Base-by-base conservation (phyloP, 192 early-diverging fungal species). In the Coemansia sp. region DNA sequence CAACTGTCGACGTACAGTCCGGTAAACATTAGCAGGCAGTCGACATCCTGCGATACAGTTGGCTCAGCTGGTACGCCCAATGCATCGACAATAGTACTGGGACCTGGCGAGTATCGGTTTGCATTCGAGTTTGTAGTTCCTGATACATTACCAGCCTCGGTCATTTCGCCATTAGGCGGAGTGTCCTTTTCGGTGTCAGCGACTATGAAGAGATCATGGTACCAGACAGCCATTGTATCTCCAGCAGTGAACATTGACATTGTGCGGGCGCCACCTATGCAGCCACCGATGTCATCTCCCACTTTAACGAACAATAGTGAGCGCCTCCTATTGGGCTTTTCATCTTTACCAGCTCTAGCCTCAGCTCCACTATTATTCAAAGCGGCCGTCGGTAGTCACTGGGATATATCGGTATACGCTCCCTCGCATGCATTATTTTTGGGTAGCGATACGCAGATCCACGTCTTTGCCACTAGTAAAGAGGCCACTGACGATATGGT, bases 61-160 rank as follows among this genome's bases (percentile, higher is more conserved):
- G 50, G 24, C 10, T 27, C 22, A 6, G 6, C n/a, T 20, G 6
- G 3, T 49, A 49, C 45, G 7, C 45, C 45, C 22, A 59, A n/a
- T 18, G 24, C 34, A 35, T 38, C 41, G 45, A 29, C 32, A 22
- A 10, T 24, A 20, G 44, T 37, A 15, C 60, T 74, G 64, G 41
- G 11, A 29, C 72, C 59, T 0, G 78, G 78, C 24, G 73, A 75
- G 60, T 72, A 80, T 47, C 62, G 78, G 24, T 80, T 75, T 55
- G 53, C 63, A 6, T 80, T 80, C 43, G 73, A 75, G 73, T 70
- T 80, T 53, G 55, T 70, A 22, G 53, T 80, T 44, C 73, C 78
- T 22, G 44, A 53, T 12, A 35, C 22, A 1, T 52, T 80, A 43
- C 73, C 78, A 12, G 47, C 70, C 11, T 80, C 78, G 2, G 78